Evolutionary conservation across 345 rosid species (phyloP).

Genomic region (Salix viminalis): DNA sequence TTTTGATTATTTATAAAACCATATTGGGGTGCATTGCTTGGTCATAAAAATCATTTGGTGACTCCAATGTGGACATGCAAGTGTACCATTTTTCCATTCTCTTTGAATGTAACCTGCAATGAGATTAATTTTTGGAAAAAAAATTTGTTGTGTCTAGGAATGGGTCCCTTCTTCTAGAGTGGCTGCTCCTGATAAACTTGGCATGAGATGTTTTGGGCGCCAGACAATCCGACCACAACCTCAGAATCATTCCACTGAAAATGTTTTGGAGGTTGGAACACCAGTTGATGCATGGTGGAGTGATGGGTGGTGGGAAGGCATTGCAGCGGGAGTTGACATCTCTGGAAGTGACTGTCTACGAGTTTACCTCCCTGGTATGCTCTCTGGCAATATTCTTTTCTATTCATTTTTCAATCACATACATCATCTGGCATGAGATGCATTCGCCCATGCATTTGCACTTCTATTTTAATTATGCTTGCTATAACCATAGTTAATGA

Average conservation of each 20-base stretch:
- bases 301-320: conserved; percentile 99
- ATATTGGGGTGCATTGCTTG: neutral
- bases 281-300: conserved; percentile 99
- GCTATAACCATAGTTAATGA: conserved; percentile 13
- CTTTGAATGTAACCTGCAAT: neutral
- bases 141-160: conserved; percentile 42
- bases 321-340: conserved; percentile 43
- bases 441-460: neutral
- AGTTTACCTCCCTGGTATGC: conserved; percentile 73
- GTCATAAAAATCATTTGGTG: neutral
- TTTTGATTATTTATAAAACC: neutral
- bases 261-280: conserved; percentile 43
- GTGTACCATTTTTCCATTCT: neutral
- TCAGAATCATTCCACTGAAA: conserved; percentile 22
- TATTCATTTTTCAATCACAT: neutral
- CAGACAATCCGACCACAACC: conserved; percentile 73
- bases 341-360: conserved; percentile 39
- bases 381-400: neutral
- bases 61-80: neutral
- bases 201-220: conserved; percentile 69
- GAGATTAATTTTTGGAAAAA: neutral
- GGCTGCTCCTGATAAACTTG: conserved; percentile 76
- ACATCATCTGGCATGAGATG: neutral
- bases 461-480: neutral
- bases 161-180: conserved; percentile 74